A percentile compares a stretch with the other conserved stretches of the same genome.
Conservation (phyloP, 1,284 basidiomycete genomes). For the Trichosporon ovoides region DNA sequence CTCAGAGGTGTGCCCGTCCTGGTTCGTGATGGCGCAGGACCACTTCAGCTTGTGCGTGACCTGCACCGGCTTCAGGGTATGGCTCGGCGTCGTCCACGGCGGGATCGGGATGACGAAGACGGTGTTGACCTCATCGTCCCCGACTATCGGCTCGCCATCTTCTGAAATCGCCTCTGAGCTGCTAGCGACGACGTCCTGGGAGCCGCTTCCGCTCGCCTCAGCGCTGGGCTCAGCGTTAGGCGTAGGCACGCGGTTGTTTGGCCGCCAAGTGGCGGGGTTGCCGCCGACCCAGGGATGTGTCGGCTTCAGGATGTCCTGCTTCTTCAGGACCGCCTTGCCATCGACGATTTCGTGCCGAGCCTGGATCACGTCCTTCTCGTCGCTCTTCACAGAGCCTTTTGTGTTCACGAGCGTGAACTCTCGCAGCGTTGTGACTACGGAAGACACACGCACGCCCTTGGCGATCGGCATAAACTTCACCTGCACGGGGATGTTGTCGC, state of each 20-base stretch:
- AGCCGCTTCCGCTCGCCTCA: not conserved
- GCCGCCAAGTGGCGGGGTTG: not conserved
- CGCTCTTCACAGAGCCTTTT: constrained; percentile 58
- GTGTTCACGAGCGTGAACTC: constrained; percentile 66
- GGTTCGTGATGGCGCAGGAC: constrained; percentile 64
- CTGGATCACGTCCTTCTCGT: not conserved
- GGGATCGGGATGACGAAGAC: constrained; percentile 50
- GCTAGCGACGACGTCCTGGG: no score
- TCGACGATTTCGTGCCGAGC: constrained; percentile 61
- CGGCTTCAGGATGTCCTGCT: constrained; percentile 28
- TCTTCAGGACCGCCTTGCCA: constrained; percentile 53
- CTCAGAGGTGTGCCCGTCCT: constrained; percentile 83
- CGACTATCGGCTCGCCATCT: constrained; percentile 32
- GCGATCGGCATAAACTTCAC: constrained; percentile 80
- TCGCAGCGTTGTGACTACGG: constrained; percentile 63
- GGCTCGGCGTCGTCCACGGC: constrained; percentile 56
- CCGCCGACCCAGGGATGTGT: constrained; percentile 25
- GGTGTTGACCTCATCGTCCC: constrained; percentile 52
- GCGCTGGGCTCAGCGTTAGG: not conserved
- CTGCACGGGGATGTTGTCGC: constrained; percentile 71
- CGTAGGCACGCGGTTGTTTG: not conserved
- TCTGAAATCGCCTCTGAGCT: constrained; percentile 10
- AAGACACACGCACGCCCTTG: constrained; percentile 72
- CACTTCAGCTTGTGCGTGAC: constrained; percentile 62
- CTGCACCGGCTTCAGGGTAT: constrained; percentile 60